Base-by-base conservation (phyloP, 2,329 filamentous ascomycete genomes). In the Triangularia verruculosa region DNA sequence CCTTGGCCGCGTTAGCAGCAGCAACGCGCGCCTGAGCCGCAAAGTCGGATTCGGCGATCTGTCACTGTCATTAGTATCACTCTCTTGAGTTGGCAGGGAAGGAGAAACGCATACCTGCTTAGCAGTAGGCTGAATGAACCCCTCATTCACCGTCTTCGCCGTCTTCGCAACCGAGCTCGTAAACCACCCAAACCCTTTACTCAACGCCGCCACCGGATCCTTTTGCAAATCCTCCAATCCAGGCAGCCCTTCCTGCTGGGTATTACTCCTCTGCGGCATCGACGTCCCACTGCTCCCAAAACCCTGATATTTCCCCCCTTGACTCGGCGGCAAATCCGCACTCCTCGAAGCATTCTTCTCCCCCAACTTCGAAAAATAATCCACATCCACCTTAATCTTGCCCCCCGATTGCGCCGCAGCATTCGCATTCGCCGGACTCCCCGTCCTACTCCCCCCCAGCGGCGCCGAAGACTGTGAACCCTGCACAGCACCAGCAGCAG, bases 151-250 rank as follows among this genome's bases (percentile, higher is more conserved):
- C 15, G 87, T 91, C 81, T 96, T 96, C 39, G 93, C 95, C 68
- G 91, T 91, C 82, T 95, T 97, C 25, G 88, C 88, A 51, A 98
- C 92, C 12, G 92, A 93, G 32, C 87, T 90, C 17, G 92, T 86
- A 73, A 98, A 92, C 93, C 95, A 98, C 8, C 94, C 94, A 72
- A 98, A 96, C 0, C 94, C 91, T 78, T 96, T 97, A 27, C 88
- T 92, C 70, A 99, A 77, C 15, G 94, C 93, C 1, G 86, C 93
- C 67, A 98, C 82, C 0, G 95, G 93, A 74, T 99, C 95, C 74
- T 89, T 91, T 76, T 97, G 92, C 73, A 98, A 86, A 61, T 98
- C 94, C 61, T 95, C 89, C n/a, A 95, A 79, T 12, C 87, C 87
- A 0, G 90, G 91, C 25, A 90, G 78, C 13, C 34, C 61, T 1